These are phyloP conservation scores for Boletus sensibilis DNA, from an alignment of 768 basidiomycete species.

Conservation along the genomic window DNA sequence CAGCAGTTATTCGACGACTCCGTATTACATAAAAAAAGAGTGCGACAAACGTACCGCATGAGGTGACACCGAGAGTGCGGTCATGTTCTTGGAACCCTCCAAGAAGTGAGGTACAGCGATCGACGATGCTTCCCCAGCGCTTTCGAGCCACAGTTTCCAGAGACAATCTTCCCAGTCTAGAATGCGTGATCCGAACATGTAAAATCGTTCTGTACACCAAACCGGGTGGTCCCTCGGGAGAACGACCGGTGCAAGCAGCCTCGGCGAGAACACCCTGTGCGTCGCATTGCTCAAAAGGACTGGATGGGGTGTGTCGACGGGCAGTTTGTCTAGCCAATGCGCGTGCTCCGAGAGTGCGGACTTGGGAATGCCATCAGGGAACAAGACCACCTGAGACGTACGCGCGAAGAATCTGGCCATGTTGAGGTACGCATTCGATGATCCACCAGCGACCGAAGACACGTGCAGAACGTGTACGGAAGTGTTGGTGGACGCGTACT, in stretches of 20 bases:
- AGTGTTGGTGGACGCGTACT: constrained; percentile 22
- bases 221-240: constrained; percentile 42
- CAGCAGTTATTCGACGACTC: not conserved
- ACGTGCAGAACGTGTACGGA: constrained; percentile 51
- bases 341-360: constrained; percentile 17
- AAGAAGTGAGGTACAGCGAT: constrained; percentile 12
- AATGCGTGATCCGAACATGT: constrained; percentile 42
- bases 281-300: constrained; percentile 31
- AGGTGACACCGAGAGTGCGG: constrained; percentile 13
- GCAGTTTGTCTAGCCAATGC: constrained; percentile 16
- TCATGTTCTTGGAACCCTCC: constrained; percentile 8
- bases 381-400: constrained; percentile 47
- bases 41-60: constrained; percentile 17
- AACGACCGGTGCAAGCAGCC: constrained; percentile 45
- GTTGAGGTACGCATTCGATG: constrained; percentile 58
- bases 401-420: constrained; percentile 59
- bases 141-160: constrained; percentile 62
- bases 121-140: constrained; percentile 40
- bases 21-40: not conserved
- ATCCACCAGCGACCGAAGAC: constrained; percentile 33
- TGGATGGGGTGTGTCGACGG: constrained; percentile 18
- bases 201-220: constrained; percentile 64
- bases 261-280: constrained; percentile 39
- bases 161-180: constrained; percentile 65
- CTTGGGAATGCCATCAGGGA: constrained; percentile 45